Evolutionary conservation across 2,329 filamentous ascomycete species (phyloP).

Genomic region (Corynespora cassiicola): DNA sequence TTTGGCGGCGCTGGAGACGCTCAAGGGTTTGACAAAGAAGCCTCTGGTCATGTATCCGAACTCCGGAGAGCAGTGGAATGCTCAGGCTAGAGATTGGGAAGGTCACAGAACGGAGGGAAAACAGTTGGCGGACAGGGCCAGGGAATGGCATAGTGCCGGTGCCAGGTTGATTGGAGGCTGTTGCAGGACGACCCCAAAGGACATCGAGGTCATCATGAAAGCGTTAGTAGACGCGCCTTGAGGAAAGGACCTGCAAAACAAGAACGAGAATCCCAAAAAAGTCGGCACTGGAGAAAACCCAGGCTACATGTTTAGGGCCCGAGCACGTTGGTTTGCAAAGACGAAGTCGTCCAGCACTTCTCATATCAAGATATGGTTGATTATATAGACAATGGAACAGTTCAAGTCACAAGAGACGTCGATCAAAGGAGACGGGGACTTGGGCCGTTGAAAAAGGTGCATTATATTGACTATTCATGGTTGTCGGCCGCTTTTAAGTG

Average conservation of each 20-base stretch:
- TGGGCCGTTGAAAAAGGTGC: slow-evolving; percentile 25
- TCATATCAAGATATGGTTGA: no score
- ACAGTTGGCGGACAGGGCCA: slow-evolving; percentile 32
- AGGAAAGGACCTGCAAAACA: no score
- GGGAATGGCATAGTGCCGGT: slow-evolving; percentile 43
- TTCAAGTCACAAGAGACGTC: no score
- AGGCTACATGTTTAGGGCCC: no score
- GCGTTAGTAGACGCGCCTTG: slow-evolving; percentile 23
- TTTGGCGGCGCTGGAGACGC: slow-evolving; percentile 36
- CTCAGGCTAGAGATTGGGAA: slow-evolving; percentile 45
- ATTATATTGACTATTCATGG: slow-evolving; percentile 34
- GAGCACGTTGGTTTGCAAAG: no score
- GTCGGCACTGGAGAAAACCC: no score
- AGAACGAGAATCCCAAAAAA: no score
- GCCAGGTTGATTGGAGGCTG: slow-evolving; percentile 55
- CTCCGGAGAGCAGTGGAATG: slow-evolving; percentile 56
- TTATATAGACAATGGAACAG: no score
- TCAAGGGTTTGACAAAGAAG: slow-evolving; percentile 38
- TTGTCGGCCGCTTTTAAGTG: slow-evolving; percentile 29
- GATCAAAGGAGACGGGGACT: no score
- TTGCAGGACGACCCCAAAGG: slow-evolving; percentile 52
- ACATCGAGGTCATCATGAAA: slow-evolving; percentile 44
- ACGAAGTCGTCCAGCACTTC: no score
- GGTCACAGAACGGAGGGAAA: slow-evolving; percentile 30
- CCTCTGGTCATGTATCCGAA: slow-evolving; percentile 53